Evolutionary conservation across 331 rosid species (phyloP), one percentile per base, ranked within the genome.

Genomic region (Malus hybrid): DNA sequence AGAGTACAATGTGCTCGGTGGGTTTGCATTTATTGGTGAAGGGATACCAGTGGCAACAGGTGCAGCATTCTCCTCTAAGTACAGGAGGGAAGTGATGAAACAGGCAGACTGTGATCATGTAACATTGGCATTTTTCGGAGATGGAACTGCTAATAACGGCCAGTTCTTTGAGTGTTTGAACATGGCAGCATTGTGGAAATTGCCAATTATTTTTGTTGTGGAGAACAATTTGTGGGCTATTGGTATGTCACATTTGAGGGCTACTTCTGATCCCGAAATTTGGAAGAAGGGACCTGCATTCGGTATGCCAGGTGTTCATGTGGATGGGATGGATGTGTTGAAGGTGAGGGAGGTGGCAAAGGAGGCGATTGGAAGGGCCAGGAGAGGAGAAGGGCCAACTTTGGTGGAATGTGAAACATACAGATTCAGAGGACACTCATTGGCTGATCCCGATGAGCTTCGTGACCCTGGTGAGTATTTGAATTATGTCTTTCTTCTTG

Each of bases 381-480:
- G 97, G 83, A 92, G 97, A 86, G 99, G 99, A 81, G 99, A 95
- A 64, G 99, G 99, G 73, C 99, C 99, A 6, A 90, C 93, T 56
- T 81, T 95, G 74, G 97, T 95, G 72, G 99, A 95, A 82, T 95
- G 99, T 63, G 99, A 95, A 81, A 95, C 99, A 65, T 95, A 92
- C 46, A 89, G 99, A 83, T 92, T 92, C 76, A 92, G 99, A 82
- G 99, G 99, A 84, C 99, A 95, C 76, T 95, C 99, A 28, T 82
- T 95, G 86, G 99, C 99, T 76, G 99, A 95, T 80, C 99, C 99
- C 0, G 99, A 95, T 77, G 99, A 95, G 90, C 99, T 95, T 66
- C 99, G 99, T 83, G 97, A 95, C 93, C 96, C 97, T 32, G 93
- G 99, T 95, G 56, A 86, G 97, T 83, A 72, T 72, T 79, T 81